Conservation (phyloP, 352 stramenopile genomes). For the Aphanomyces stellatus region DNA sequence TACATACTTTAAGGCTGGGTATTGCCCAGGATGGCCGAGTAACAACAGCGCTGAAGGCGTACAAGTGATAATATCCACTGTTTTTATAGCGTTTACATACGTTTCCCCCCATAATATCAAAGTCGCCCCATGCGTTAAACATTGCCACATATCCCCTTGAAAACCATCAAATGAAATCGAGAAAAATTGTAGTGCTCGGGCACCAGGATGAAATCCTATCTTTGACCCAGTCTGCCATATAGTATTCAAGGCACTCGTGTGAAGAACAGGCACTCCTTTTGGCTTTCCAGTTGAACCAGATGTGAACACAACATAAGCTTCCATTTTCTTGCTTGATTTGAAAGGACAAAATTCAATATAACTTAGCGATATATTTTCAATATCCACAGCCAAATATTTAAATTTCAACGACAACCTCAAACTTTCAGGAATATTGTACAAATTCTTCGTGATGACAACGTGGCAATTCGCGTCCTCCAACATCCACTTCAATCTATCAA, state of each 20-base stretch:
- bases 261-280: neutral
- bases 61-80: neutral
- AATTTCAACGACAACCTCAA: neutral
- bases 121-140: neutral
- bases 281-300: neutral
- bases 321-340: neutral
- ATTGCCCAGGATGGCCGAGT: neutral
- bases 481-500: constrained; percentile 45
- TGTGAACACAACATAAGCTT: constrained; percentile 40
- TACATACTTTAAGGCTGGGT: neutral
- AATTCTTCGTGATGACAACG: neutral
- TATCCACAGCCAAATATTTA: neutral
- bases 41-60: neutral
- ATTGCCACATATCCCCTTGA: constrained; percentile 1
- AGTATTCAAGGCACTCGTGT: neutral
- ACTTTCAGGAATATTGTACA: neutral
- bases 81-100: neutral
- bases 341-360: neutral
- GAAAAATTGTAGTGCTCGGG: neutral
- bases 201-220: neutral
- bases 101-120: neutral
- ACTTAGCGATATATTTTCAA: neutral
- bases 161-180: neutral
- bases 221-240: neutral
- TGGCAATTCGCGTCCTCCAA: constrained; percentile 29